phyloP scores from a whole-genome alignment of 129 eudicot genomes.

The Pseudognaphalium luteoalbum region DNA sequence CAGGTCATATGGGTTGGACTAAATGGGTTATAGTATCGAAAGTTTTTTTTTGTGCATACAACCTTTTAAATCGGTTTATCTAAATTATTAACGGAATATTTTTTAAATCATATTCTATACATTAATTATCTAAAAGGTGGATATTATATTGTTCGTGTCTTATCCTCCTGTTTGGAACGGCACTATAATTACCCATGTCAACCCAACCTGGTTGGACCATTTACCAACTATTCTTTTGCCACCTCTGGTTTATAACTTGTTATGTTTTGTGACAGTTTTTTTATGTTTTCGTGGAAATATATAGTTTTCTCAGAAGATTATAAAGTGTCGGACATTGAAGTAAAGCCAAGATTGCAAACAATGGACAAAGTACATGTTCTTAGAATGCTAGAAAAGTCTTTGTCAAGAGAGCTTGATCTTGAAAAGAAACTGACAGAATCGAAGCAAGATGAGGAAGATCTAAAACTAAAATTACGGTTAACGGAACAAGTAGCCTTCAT shows the following conservation, averaged over 20 bases:
- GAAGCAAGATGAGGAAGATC: slow-evolving; percentile 77
- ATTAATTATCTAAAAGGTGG: no score
- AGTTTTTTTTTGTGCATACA: no score
- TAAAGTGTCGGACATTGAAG: slow-evolving; percentile 28
- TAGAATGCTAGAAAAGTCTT: slow-evolving; percentile 84
- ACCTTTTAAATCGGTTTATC: no score
- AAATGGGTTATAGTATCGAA: no score
- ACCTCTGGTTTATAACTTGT: neutral
- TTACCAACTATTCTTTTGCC: neutral
- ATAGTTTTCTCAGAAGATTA: slow-evolving; percentile 37
- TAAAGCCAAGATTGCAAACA: slow-evolving; percentile 45
- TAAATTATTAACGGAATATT: no score
- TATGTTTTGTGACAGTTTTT: slow-evolving; percentile 7
- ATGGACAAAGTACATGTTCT: slow-evolving; percentile 60
- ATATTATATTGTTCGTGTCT: no score
- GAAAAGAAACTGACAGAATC: slow-evolving; percentile 70
- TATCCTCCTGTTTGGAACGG: no score
- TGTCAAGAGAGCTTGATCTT: slow-evolving; percentile 79
- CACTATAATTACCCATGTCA: no score
- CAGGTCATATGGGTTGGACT: no score
- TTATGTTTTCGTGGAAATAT: slow-evolving; percentile 25
- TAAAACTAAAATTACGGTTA: slow-evolving; percentile 55
- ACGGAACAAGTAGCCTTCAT: slow-evolving; percentile 64
- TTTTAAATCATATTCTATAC: no score
- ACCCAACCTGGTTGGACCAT: neutral